A percentile compares a stretch with the other conserved stretches of the same genome.
These are phyloP conservation scores for Novymonas esmeraldas DNA, from an alignment of 208 protist species.

Conservation along the genomic window DNA sequence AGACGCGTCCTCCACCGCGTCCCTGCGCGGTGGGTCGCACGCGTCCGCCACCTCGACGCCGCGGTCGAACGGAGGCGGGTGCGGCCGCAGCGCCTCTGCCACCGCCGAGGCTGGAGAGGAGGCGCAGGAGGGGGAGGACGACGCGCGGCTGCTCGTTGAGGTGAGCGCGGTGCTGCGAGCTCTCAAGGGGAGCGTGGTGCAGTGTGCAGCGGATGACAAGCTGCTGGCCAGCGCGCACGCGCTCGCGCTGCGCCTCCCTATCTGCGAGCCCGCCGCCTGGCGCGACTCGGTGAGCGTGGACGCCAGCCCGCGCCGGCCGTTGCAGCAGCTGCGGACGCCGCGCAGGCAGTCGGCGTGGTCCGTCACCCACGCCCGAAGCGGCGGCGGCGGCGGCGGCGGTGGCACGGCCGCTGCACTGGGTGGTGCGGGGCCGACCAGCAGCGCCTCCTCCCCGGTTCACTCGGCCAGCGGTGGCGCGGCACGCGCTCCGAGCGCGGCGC, in stretches of 20 bases:
- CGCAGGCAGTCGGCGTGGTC: conserved; percentile 17
- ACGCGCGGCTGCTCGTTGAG: conserved; percentile 28
- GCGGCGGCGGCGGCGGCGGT: neutral
- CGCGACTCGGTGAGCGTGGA: neutral
- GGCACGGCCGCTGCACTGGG: too few relatives aligned
- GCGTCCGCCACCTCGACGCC: neutral
- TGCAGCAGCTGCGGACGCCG: conserved; percentile 1
- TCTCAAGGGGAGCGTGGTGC: conserved; percentile 59
- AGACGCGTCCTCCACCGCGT: neutral
- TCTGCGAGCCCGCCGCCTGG: conserved; percentile 12
- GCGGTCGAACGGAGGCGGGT: neutral
- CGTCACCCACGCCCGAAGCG: conserved; percentile 12
- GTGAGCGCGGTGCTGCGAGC: conserved; percentile 47
- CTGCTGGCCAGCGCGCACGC: conserved; percentile 43
- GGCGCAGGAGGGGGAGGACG: conserved; percentile 1
- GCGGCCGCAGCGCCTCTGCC: neutral
- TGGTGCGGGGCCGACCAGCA: neutral
- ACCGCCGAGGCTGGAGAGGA: conserved; percentile 12
- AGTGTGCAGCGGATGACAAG: conserved; percentile 48
- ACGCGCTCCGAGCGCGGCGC: conserved; percentile 7
- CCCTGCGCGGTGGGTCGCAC: conserved; percentile 5
- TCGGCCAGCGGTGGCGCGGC: neutral
- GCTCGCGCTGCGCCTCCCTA: conserved; percentile 32
- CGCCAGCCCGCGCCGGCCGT: conserved; percentile 1
- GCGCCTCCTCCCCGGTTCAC: neutral